Conservation (phyloP, 2,329 filamentous ascomycete genomes). For the Parastagonospora nodorum region DNA sequence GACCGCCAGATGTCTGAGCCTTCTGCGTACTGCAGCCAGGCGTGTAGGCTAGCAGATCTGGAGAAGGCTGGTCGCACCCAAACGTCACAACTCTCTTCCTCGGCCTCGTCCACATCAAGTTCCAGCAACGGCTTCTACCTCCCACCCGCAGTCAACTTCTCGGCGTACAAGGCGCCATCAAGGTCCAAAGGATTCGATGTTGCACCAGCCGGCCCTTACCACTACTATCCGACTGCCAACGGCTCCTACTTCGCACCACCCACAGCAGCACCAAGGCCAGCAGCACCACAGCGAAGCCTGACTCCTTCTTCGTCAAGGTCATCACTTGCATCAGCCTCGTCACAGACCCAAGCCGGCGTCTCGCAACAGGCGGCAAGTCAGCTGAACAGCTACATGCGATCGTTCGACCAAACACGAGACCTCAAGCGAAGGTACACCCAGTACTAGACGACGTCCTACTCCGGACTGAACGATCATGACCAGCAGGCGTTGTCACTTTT, state of each 20-base stretch:
- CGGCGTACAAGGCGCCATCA: constrained; percentile 64
- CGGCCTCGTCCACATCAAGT: constrained; percentile 58
- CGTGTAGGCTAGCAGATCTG: constrained; percentile 85
- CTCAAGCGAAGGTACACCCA: constrained; percentile 49
- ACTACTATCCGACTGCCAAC: constrained; percentile 42
- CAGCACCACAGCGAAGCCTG: constrained; percentile 48
- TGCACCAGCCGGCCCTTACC: constrained; percentile 53
- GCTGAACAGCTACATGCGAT: constrained; percentile 82
- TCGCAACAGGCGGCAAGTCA: constrained; percentile 80
- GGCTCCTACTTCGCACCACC: constrained; percentile 46
- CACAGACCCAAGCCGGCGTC: constrained; percentile 57
- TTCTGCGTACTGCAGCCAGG: constrained; percentile 88
- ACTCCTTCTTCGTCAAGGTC: constrained; percentile 76
- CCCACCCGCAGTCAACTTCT: constrained; percentile 76
- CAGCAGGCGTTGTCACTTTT: constrained; percentile 10
- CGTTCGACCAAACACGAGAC: constrained; percentile 82
- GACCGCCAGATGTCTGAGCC: constrained; percentile 80
- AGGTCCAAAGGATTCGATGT: constrained; percentile 45
- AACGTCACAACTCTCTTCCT: constrained; percentile 56
- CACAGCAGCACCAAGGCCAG: constrained; percentile 30
- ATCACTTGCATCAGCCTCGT: constrained; percentile 78
- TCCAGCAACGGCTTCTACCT: constrained; percentile 66
- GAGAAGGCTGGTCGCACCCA: constrained; percentile 64
- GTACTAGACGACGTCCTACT: constrained; percentile 20
- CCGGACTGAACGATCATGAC: constrained; percentile 13